Conservation (phyloP, 768 basidiomycete genomes). For the Leccinum uliginosum region DNA sequence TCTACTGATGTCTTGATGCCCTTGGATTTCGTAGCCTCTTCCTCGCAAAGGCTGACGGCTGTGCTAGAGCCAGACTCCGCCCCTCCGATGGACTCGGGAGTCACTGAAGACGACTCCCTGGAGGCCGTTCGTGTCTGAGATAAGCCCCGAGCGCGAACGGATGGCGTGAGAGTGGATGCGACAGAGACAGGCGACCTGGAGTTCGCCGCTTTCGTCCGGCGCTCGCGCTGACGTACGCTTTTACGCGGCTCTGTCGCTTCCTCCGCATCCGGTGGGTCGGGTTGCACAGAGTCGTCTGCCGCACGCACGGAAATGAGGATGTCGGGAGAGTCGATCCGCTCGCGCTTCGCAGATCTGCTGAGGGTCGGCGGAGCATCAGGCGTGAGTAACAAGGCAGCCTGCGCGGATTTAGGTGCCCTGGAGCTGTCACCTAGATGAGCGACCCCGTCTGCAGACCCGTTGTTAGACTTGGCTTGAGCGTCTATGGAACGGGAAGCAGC, state of each 20-base stretch:
- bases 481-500: constrained; percentile 7
- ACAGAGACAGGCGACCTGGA: constrained; percentile 25
- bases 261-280: constrained; percentile 15
- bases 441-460: constrained; percentile 6
- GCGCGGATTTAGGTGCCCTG: not conserved
- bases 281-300: constrained; percentile 9
- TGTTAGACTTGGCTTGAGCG: constrained; percentile 3
- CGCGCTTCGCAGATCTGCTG: constrained; percentile 20
- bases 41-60: constrained; percentile 30
- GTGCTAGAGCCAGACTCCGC: constrained; percentile 31
- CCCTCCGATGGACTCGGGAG: constrained; percentile 26
- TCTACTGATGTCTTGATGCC: constrained; percentile 10
- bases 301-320: constrained; percentile 1
- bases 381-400: constrained; percentile 15
- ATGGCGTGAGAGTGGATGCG: constrained; percentile 28
- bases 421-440: constrained; percentile 2
- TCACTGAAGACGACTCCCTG: constrained; percentile 19
- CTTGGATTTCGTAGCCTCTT: constrained; percentile 24
- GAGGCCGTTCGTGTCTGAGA: constrained; percentile 22
- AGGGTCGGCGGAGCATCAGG: constrained; percentile 10
- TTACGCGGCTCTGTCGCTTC: constrained; percentile 24
- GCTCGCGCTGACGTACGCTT: constrained; percentile 29
- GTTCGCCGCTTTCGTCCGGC: constrained; percentile 18
- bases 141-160: constrained; percentile 18
- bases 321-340: constrained; percentile 18